These are phyloP conservation scores for Cordyceps fumosorosea DNA, from an alignment of 2,329 filamentous ascomycete genomes.

Conservation along the genomic window DNA sequence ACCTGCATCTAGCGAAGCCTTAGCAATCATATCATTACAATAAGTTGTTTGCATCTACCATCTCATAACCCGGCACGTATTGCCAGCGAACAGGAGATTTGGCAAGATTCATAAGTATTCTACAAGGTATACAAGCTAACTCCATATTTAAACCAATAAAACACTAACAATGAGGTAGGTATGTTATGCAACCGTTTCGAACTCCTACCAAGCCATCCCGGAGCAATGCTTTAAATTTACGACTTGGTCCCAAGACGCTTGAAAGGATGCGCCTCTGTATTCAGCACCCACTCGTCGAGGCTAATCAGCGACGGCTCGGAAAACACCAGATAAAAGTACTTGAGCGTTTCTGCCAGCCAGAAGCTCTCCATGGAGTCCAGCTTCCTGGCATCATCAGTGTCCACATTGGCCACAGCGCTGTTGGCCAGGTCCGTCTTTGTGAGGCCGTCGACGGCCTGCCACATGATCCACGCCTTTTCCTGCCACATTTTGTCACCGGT, in stretches of 20 bases:
- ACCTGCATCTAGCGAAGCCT: not conserved
- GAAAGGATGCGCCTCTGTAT: conserved; percentile 47
- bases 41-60: no score
- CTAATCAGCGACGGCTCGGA: conserved; percentile 55
- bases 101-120: not conserved
- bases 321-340: conserved; percentile 70
- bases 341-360: conserved; percentile 68
- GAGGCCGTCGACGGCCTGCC: conserved; percentile 36
- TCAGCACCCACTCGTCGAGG: conserved; percentile 62
- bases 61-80: no score
- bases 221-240: not conserved
- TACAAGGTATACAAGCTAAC: not conserved
- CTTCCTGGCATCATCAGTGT: conserved; percentile 20
- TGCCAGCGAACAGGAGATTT: no score
- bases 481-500: conserved; percentile 40
- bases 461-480: conserved; percentile 50
- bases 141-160: not conserved
- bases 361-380: conserved; percentile 65
- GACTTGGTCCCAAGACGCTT: conserved; percentile 18
- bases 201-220: not conserved
- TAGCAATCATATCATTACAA: not conserved
- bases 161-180: not conserved
- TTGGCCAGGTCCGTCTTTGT: conserved; percentile 43
- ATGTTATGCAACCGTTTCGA: not conserved
- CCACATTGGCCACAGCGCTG: conserved; percentile 39